Base-by-base conservation (phyloP, 129 eudicot genomes). In the Erigeron canadensis region DNA sequence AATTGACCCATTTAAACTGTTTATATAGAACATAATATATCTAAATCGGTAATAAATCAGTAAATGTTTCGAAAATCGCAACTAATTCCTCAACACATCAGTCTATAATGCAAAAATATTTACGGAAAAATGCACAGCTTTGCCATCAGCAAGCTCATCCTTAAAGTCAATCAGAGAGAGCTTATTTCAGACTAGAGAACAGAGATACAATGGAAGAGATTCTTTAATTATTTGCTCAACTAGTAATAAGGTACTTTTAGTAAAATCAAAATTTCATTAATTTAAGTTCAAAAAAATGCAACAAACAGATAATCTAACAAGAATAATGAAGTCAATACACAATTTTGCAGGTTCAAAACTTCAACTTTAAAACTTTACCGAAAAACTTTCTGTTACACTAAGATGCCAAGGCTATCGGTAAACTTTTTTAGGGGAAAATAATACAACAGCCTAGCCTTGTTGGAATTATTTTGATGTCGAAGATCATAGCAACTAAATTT, bases 301-400 rank as follows among this genome's bases (percentile, higher is more conserved):
- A 43, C 40, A n/a, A 67, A 46, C 17, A 18, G 57, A 45, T 12
- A 2, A 65, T 6, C 19, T 43, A 65, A 17, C 5, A 11, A 21
- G 44, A 18, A 39, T 13, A 45, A 15, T 46, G 17, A 66, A 46
- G 21, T 66, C 42, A 66, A 65, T 44, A 13, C 41, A 67, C 22
- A 67, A 13, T 46, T 48, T 47, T 47, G 59, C 58, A 47, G 45
- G 45, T 67, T n/a, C 23, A 61, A 67, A 12, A 44, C 15, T 46
- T 21, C 38, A 67, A 51, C 7, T 45, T 28, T 41, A 3, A 19
- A 56, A 46, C 15, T 1, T 11, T 48, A n/a, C 55, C 12, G 55
- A 13, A 13, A 17, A 48, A 11, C 55, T 12, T 5, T 2, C 55
- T n/a, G 16, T 48, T 48, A 16, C 55, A 48, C 22, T 9, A 23